phyloP scores from a whole-genome alignment of 2,329 filamentous ascomycete genomes.

The Akanthomyces uredinophilus region DNA sequence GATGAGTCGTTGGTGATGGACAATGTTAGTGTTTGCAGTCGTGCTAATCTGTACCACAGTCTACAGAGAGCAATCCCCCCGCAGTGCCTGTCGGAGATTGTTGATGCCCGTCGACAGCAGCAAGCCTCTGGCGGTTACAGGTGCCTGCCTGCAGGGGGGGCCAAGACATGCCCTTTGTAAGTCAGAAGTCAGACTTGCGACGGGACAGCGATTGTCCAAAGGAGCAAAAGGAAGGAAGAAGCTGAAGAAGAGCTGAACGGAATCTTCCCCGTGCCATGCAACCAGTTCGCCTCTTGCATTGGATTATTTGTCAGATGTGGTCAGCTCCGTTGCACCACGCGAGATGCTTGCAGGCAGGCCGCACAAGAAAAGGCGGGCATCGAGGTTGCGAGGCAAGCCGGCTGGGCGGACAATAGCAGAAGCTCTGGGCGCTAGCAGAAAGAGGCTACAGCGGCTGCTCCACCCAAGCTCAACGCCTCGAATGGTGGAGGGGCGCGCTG shows the following conservation, averaged over 20 bases:
- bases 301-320: not conserved
- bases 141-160: not conserved
- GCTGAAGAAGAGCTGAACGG: not conserved
- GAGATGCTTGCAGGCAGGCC: not conserved
- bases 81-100: not conserved
- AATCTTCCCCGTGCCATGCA: not conserved
- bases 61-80: not conserved
- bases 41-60: no score
- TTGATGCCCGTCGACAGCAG: not conserved
- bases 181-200: not conserved
- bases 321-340: not conserved
- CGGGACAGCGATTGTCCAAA: not conserved
- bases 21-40: not conserved
- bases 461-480: not conserved
- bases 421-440: constrained; percentile 1
- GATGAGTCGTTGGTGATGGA: not conserved
- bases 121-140: constrained; percentile 4
- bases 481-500: not conserved
- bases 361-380: not conserved
- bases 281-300: not conserved
- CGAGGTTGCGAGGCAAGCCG: not conserved
- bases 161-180: not conserved
- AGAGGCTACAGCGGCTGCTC: not conserved
- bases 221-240: not conserved
- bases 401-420: not conserved